Evolutionary conservation across 2,329 filamentous ascomycete species (phyloP).

Genomic region (Zalaria obscura): DNA sequence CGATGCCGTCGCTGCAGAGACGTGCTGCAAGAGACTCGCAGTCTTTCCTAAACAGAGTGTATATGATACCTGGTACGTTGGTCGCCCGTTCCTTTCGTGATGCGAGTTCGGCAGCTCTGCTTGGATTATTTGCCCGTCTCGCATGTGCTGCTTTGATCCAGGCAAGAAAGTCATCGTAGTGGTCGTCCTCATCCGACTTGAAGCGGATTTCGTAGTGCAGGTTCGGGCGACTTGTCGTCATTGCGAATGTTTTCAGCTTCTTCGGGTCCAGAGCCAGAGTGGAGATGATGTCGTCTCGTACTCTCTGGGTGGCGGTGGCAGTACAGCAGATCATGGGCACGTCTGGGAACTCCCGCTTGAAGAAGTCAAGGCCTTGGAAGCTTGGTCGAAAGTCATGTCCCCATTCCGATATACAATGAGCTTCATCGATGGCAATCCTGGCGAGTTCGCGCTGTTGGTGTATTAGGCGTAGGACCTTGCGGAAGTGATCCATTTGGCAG

Average conservation of each 20-base stretch:
- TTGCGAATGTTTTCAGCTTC: slow-evolving; percentile 60
- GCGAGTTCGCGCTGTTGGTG: slow-evolving; percentile 73
- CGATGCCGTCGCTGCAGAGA: slow-evolving; percentile 53
- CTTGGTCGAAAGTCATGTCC: slow-evolving; percentile 92
- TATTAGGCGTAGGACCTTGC: slow-evolving; percentile 57
- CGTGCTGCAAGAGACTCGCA: slow-evolving; percentile 57
- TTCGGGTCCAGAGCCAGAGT: slow-evolving; percentile 54
- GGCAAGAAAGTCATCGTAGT: slow-evolving; percentile 56
- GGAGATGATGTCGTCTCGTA: slow-evolving; percentile 68
- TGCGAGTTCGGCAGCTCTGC: slow-evolving; percentile 44
- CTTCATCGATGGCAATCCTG: slow-evolving; percentile 81
- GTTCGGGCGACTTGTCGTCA: slow-evolving; percentile 72
- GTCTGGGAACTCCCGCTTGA: slow-evolving; percentile 65
- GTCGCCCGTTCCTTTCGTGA: slow-evolving; percentile 37
- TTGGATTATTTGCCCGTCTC: slow-evolving; percentile 45
- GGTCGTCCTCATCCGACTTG: slow-evolving; percentile 61
- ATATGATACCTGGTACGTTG: slow-evolving; percentile 64
- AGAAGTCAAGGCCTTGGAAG: slow-evolving; percentile 78
- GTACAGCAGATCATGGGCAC: slow-evolving; percentile 89
- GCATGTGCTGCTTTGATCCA: slow-evolving; percentile 66
- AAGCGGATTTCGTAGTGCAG: slow-evolving; percentile 85
- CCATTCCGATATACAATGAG: slow-evolving; percentile 97
- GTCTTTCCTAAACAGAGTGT: slow-evolving; percentile 60
- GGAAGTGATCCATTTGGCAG: slow-evolving; percentile 65
- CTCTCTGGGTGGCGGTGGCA: slow-evolving; percentile 71